These are phyloP conservation scores for Penicillium verrucosum DNA, from an alignment of 2,329 filamentous ascomycete species.

Conservation along the genomic window DNA sequence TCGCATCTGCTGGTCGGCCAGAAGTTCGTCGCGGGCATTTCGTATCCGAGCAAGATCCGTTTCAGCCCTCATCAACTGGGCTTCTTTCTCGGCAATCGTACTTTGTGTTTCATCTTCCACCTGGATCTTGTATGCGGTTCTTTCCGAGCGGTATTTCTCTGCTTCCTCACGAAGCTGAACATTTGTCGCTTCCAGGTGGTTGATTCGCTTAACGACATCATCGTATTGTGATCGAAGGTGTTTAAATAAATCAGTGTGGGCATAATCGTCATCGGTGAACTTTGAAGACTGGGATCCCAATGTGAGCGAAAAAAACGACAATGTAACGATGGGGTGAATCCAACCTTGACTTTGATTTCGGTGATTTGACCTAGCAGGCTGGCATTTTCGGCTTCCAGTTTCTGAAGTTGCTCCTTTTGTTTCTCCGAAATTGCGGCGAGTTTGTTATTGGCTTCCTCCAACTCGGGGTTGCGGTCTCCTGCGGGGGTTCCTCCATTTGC, in stretches of 20 bases:
- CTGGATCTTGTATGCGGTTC: conserved; percentile 75
- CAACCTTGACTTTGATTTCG: conserved; percentile 59
- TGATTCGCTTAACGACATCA: conserved; percentile 86
- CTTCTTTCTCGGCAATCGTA: conserved; percentile 72
- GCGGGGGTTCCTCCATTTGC: conserved; percentile 55
- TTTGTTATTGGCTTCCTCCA: conserved; percentile 74
- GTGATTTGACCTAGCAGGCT: conserved; percentile 74
- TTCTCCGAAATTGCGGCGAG: conserved; percentile 72
- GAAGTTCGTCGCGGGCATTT: conserved; percentile 76
- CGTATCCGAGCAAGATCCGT: conserved; percentile 82
- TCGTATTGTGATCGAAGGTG: conserved; percentile 85
- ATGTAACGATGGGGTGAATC: not conserved
- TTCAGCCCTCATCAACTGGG: conserved; percentile 75
- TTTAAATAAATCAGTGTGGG: conserved; percentile 90
- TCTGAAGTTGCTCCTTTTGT: conserved; percentile 83
- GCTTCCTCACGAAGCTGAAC: conserved; percentile 79
- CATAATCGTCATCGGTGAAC: conserved; percentile 87
- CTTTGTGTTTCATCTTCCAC: conserved; percentile 76
- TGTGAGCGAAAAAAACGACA: conserved; percentile 4
- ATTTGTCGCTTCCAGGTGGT: conserved; percentile 86
- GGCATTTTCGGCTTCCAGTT: conserved; percentile 73
- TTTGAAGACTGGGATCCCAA: conserved; percentile 55
- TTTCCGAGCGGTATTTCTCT: conserved; percentile 78
- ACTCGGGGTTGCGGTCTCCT: conserved; percentile 59
- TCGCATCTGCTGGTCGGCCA: conserved; percentile 75